Conservation (phyloP, 2,329 filamentous ascomycete species). For the Stromatinia cepivora region DNA sequence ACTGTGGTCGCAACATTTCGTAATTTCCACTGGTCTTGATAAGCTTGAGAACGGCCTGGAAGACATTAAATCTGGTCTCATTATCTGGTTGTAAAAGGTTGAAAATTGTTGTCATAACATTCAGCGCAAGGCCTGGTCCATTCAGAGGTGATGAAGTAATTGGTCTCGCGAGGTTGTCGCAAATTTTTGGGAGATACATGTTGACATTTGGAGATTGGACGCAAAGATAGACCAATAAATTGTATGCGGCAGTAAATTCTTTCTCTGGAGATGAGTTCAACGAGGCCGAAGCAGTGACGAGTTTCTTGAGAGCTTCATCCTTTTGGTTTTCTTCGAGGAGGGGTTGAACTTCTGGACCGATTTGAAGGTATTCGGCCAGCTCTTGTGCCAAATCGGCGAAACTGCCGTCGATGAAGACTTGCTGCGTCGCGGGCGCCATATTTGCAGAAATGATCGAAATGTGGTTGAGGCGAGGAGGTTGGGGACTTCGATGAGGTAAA, state of each 20-base stretch:
- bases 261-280: conserved; percentile 90
- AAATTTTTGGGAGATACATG: conserved; percentile 84
- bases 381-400: conserved; percentile 93
- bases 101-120: conserved; percentile 92
- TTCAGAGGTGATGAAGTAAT: conserved; percentile 83
- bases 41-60: conserved; percentile 83
- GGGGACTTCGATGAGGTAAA: conserved; percentile 22
- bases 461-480: conserved; percentile 21
- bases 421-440: conserved; percentile 38
- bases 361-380: conserved; percentile 91
- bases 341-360: conserved; percentile 67
- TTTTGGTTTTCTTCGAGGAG: conserved; percentile 71
- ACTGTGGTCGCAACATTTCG: conserved; percentile 78
- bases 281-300: conserved; percentile 74
- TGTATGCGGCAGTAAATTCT: conserved; percentile 95
- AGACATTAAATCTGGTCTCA: conserved; percentile 83
- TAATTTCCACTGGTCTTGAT: conserved; percentile 75
- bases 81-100: conserved; percentile 80
- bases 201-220: conserved; percentile 81
- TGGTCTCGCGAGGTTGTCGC: conserved; percentile 84
- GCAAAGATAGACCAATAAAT: conserved; percentile 92
- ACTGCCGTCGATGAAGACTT: conserved; percentile 82
- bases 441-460: conserved; percentile 24
- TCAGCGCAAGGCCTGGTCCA: conserved; percentile 81
- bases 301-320: conserved; percentile 84